Evolutionary conservation across 2,329 filamentous ascomycete species (phyloP).

Genomic region (Nakataea oryzae): DNA sequence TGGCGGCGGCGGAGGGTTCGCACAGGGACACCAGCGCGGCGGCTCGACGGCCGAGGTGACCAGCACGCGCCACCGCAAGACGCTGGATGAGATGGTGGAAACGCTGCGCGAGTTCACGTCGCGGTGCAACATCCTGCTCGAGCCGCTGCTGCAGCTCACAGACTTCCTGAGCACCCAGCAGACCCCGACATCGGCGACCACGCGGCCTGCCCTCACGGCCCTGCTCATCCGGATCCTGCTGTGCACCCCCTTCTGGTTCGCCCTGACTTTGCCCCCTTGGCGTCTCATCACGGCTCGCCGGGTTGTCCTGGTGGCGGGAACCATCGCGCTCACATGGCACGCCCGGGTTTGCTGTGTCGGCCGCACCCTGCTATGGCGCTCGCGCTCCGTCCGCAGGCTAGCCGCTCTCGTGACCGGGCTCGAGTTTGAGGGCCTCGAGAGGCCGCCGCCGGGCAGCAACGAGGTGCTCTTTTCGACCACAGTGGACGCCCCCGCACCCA

Average conservation of each 20-base stretch:
- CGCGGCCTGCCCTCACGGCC: slow-evolving; percentile 76
- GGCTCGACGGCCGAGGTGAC: slow-evolving; percentile 36
- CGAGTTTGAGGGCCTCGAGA: slow-evolving; percentile 44
- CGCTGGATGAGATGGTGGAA: slow-evolving; percentile 92
- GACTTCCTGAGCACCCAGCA: slow-evolving; percentile 88
- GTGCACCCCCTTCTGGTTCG: slow-evolving; percentile 79
- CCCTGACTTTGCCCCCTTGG: slow-evolving; percentile 66
- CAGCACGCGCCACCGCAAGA: slow-evolving; percentile 77
- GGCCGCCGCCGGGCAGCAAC: slow-evolving; percentile 20
- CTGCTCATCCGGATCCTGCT: slow-evolving; percentile 83
- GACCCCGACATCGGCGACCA: slow-evolving; percentile 85
- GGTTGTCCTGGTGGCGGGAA: slow-evolving; percentile 77
- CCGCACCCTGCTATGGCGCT: slow-evolving; percentile 84
- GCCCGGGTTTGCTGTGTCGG: slow-evolving; percentile 76
- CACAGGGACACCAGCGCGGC: slow-evolving; percentile 25
- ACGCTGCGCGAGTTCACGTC: slow-evolving; percentile 84
- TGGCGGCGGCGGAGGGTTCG: slow-evolving; percentile 10
- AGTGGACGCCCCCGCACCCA: slow-evolving; percentile 12
- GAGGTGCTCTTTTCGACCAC: slow-evolving; percentile 33
- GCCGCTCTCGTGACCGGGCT: slow-evolving; percentile 72
- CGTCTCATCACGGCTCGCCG: slow-evolving; percentile 79
- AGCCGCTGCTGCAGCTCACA: slow-evolving; percentile 79
- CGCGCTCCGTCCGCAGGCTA: slow-evolving; percentile 58
- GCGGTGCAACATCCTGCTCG: slow-evolving; percentile 82
- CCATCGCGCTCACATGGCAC: slow-evolving; percentile 83